Base-by-base conservation (phyloP, 495 filamentous ascomycete species). In the Trichodelitschia bisporula region DNA sequence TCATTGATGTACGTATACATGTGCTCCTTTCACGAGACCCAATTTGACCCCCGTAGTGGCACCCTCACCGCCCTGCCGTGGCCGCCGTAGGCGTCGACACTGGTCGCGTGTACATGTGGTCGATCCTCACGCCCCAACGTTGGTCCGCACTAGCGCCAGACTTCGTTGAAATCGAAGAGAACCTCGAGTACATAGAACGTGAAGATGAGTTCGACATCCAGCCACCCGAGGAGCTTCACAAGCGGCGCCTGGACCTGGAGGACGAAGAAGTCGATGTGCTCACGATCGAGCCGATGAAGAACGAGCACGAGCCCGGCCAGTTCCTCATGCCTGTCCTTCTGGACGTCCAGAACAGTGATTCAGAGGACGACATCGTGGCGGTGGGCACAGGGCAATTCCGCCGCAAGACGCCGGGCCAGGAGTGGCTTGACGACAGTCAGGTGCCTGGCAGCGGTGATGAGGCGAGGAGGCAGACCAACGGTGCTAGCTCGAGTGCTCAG, bases 201-300 rank as follows among this genome's bases (percentile, higher is more conserved):
- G 86, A 95, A 53, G 89, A 95, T 43, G 86, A 99, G 42, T 99
- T 95, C 39, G 86, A 99, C 44, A 84, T 95, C 34, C 84, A 93
- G 41, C 83, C 83, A 0, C 73, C 82, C 15, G 83, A 91, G 45
- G 86, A 95, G 48, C 74, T 93, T 12, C 77, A 89, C 41, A 89
- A 91, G 47, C 70, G 82, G 11, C 62, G 79, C 16, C 56, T 93
- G 3, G 80, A 93, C 44, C 56, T 70, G 27, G 86, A 99, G 47
- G 82, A 91, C 44, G 77, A 84, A 38, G 68, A 73, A 29, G 69
- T 92, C 1, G 89, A 99, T 43, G 79, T 86, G 0, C 49, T 92
- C 26, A 79, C 73, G 0, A 54, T 77, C 26, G 73, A 8, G 8
- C 15, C 18, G 18, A 4, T 9, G 79, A 31, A 61, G 64, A 11